Percentiles rank a stretch among this genome's conserved stretches.
phyloP scores from a whole-genome alignment of 78 protist species.

The Dictyostelium capitatum region DNA sequence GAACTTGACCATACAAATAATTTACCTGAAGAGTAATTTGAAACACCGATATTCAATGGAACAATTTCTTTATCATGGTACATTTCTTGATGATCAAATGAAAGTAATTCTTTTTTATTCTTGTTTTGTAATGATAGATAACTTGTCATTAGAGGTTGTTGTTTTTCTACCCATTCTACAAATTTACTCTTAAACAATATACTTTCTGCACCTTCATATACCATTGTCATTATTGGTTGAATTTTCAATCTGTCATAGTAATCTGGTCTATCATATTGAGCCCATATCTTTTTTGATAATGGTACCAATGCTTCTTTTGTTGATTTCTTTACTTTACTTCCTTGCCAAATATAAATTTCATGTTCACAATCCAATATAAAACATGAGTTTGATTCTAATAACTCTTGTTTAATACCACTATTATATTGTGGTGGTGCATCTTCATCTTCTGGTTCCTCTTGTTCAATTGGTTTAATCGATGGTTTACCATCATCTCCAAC shows the following conservation, averaged over 20 bases:
- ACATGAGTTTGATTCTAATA: slow-evolving; percentile 46
- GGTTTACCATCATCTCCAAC: slow-evolving; percentile 52
- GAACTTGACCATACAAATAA: slow-evolving; percentile 36
- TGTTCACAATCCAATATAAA: slow-evolving; percentile 74
- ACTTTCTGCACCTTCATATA: slow-evolving; percentile 50
- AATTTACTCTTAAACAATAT: slow-evolving; percentile 48
- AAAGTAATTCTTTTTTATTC: slow-evolving; percentile 35
- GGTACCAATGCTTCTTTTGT: slow-evolving; percentile 32
- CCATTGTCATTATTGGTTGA: slow-evolving; percentile 30
- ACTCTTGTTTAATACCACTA: slow-evolving; percentile 50
- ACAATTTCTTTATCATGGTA: slow-evolving; percentile 36
- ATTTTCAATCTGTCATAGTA: background rate
- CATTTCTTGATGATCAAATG: slow-evolving; percentile 18
- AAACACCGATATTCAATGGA: slow-evolving; percentile 1
- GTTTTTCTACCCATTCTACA: slow-evolving; percentile 48
- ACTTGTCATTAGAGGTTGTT: background rate
- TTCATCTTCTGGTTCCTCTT: background rate
- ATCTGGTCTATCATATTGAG: slow-evolving; percentile 53
- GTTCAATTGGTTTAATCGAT: slow-evolving; percentile 39
- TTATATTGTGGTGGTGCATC: background rate
- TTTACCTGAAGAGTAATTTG: slow-evolving; percentile 41
- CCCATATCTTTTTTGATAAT: slow-evolving; percentile 48
- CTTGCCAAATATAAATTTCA: slow-evolving; percentile 82
- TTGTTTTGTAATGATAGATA: slow-evolving; percentile 4
- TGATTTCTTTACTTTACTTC: slow-evolving; percentile 13